These are phyloP conservation scores for Lactifluus hygrophoroides DNA, from an alignment of 768 basidiomycete genomes.

Conservation along the genomic window DNA sequence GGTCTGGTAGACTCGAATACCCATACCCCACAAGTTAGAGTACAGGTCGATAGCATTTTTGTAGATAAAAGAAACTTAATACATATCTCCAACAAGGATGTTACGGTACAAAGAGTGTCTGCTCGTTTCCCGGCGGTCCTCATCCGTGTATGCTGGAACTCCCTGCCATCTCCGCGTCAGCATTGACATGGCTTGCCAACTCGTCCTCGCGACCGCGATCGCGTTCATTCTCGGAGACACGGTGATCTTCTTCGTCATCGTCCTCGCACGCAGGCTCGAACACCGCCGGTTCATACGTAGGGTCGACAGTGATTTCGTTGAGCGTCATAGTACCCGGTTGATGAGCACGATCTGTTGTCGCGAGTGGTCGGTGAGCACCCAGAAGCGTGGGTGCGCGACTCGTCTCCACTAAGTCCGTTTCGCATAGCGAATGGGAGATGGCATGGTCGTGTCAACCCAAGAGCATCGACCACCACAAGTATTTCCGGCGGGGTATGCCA, in stretches of 20 bases:
- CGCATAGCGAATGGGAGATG: conserved; percentile 63
- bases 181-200: background rate
- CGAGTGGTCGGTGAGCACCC: conserved; percentile 77
- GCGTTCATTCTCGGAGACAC: conserved; percentile 1
- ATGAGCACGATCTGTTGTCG: conserved; percentile 70
- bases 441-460: conserved; percentile 75
- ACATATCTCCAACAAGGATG: too few relatives aligned
- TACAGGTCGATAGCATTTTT: too few relatives aligned
- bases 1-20: too few relatives aligned
- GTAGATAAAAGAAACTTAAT: too few relatives aligned
- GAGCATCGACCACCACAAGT: conserved; percentile 80
- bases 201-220: conserved; percentile 23
- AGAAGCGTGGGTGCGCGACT: conserved; percentile 72
- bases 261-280: conserved; percentile 35
- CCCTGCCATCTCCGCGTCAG: background rate
- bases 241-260: conserved; percentile 17
- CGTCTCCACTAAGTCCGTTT: conserved; percentile 34
- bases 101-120: background rate
- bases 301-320: conserved; percentile 79
- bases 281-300: conserved; percentile 70
- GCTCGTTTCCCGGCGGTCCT: background rate
- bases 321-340: conserved; percentile 65
- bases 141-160: background rate
- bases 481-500: conserved; percentile 23
- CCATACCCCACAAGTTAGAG: too few relatives aligned